phyloP scores from a whole-genome alignment of 805 yeast species.

The Scheffersomyces stipitis region DNA sequence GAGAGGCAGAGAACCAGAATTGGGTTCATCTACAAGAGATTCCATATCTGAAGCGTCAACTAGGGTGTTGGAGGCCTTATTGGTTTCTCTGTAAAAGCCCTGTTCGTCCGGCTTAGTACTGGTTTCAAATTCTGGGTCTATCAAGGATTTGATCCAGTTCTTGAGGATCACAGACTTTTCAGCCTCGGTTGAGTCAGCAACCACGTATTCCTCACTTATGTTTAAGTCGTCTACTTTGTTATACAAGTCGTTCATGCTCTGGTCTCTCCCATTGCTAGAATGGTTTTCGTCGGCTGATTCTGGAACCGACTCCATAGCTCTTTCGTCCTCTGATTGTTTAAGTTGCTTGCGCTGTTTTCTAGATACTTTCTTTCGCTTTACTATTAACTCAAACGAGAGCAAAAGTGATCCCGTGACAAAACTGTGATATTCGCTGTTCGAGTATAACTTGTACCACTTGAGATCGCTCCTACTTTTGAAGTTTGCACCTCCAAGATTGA shows the following conservation, averaged over 20 bases:
- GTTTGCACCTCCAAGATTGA: slow-evolving; percentile 11
- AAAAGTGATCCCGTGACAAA: slow-evolving; percentile 51
- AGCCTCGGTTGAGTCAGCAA: slow-evolving; percentile 7
- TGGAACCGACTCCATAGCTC: background rate
- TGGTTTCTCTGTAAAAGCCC: slow-evolving; percentile 35
- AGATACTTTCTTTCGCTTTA: slow-evolving; percentile 13
- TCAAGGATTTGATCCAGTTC: slow-evolving; percentile 28
- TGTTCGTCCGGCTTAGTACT: slow-evolving; percentile 31
- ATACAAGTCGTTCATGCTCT: no score
- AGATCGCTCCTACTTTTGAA: slow-evolving; percentile 24
- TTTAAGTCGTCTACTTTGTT: background rate
- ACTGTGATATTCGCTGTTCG: slow-evolving; percentile 36
- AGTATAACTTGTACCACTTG: slow-evolving; percentile 47
- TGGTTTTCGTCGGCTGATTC: slow-evolving; percentile 1
- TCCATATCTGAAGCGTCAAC: slow-evolving; percentile 34
- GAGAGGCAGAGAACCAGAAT: background rate
- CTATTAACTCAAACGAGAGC: slow-evolving; percentile 39
- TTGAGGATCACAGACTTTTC: slow-evolving; percentile 14
- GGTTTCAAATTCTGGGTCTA: slow-evolving; percentile 19
- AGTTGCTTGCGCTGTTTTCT: slow-evolving; percentile 5
- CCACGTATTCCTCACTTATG: slow-evolving; percentile 5
- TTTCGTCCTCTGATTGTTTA: background rate
- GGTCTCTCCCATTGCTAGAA: no score
- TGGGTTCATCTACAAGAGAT: slow-evolving; percentile 12
- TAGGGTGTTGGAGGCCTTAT: slow-evolving; percentile 14